Evolutionary conservation across 2,329 filamentous ascomycete species (phyloP), one percentile per base, ranked within the genome.

Genomic region (Aureobasidium mangrovei): DNA sequence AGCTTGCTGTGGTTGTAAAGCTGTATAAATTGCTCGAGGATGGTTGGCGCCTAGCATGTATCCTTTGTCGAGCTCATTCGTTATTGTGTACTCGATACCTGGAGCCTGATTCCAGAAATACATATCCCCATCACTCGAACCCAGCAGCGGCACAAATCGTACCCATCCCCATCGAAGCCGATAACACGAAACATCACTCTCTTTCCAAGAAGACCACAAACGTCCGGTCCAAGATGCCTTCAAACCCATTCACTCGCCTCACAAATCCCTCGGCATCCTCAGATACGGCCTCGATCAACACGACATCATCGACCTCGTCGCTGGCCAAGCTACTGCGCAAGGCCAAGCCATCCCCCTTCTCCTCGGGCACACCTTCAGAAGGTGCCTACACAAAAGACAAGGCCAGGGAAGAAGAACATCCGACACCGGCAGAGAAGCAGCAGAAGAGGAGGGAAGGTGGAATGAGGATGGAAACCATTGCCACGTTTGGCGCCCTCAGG

Each of bases 251-350:
- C 33, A 38, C 24, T 3, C 40, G 49, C n/a, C 28, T 45, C 7
- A n/a, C 26, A 8, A 29, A 24, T 27, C 24, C 3, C n/a, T 32
- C 49, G 1, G 26, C 29, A 24, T 38, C 35, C 5, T 53, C 49
- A 40, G 49, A 53, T 4, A 40, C 40, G 3, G 41, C 49, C 10
- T 53, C 49, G 24, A 40, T 45, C 40, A 53, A 32, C 41, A 53
- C 49, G n/a, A 53, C 49, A 6, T 39, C 41, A 24, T 53, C 49
- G 26, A 45, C 40, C 12, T 45, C 49, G 12, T 53, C 49, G 4
- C 10, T 43, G 0, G 35, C 49, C 3, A 53, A 39, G 3, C 49
- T 53, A 2, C 27, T 53, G 12, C 39, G 43, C 4, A 44, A 53
- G 7, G 12, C 7, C 33, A 39, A 26, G 4, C 7, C 32, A 8